phyloP scores from a whole-genome alignment of 371 early-diverging fungal species.

The Capillidium rhysosporum region DNA sequence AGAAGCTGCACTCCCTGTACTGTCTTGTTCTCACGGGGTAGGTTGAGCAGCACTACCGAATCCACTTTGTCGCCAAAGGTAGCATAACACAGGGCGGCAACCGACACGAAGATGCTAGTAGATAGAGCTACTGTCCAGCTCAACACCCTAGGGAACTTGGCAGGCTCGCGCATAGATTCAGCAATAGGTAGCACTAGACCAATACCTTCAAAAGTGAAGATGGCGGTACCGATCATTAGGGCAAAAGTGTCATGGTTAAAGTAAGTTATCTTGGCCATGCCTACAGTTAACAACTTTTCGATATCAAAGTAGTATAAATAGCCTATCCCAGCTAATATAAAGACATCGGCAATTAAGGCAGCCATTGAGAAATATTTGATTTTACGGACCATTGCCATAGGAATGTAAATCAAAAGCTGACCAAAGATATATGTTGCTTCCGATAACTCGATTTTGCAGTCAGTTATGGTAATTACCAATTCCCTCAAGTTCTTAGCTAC shows the following conservation, averaged over 20 bases:
- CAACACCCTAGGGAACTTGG: constrained; percentile 47
- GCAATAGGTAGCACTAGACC: constrained; percentile 56
- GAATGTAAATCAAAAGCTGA: constrained; percentile 58
- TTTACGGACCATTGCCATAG: constrained; percentile 59
- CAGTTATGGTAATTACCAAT: constrained; percentile 32
- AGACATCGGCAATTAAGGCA: constrained; percentile 64
- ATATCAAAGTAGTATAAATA: constrained; percentile 60
- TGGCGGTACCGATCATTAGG: constrained; percentile 71
- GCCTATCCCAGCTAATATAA: constrained; percentile 56
- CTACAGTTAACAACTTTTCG: constrained; percentile 23
- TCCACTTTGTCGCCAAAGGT: constrained; percentile 58
- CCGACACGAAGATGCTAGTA: constrained; percentile 40
- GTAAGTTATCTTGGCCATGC: constrained; percentile 30
- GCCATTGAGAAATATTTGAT: constrained; percentile 59
- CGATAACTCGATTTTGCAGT: constrained; percentile 27
- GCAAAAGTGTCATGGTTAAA: constrained; percentile 51
- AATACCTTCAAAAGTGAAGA: constrained; percentile 80
- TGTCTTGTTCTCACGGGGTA: constrained; percentile 38
- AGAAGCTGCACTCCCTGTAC: constrained; percentile 47
- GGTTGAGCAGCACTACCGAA: constrained; percentile 56
- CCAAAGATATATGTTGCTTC: constrained; percentile 31
- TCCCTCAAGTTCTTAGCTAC: constrained; percentile 64
- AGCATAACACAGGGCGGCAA: constrained; percentile 60
- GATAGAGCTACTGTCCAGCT: constrained; percentile 39
- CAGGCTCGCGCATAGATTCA: constrained; percentile 61